Evolutionary conservation across 352 stramenopile species (phyloP).

Genomic region (Phytophthora fragariaefolia): DNA sequence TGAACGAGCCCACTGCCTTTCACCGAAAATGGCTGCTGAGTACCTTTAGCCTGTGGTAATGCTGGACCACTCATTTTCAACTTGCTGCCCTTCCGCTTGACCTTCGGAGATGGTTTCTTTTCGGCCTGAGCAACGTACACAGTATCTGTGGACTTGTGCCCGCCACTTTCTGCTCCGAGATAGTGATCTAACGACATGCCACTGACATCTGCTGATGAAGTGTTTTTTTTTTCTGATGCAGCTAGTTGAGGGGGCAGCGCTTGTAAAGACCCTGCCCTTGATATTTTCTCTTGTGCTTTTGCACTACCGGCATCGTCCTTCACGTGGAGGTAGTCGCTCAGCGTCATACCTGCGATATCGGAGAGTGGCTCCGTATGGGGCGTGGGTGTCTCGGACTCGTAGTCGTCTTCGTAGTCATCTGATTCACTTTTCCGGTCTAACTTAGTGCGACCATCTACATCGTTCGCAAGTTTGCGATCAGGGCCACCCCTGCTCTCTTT

Average conservation of each 20-base stretch:
- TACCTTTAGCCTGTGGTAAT: constrained; percentile 24
- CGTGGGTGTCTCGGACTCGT: constrained; percentile 45
- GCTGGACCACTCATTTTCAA: constrained; percentile 13
- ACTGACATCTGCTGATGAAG: constrained; percentile 39
- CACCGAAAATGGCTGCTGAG: constrained; percentile 29
- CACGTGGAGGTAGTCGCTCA: constrained; percentile 70
- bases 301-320: constrained; percentile 24
- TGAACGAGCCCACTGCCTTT: constrained; percentile 34
- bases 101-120: constrained; percentile 34
- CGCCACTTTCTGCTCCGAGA: constrained; percentile 39
- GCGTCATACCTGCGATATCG: constrained; percentile 51
- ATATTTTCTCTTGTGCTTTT: constrained; percentile 26
- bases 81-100: constrained; percentile 48
- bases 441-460: neutral
- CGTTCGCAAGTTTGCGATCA: neutral
- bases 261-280: constrained; percentile 17
- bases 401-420: constrained; percentile 48
- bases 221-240: constrained; percentile 21
- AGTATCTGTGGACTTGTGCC: constrained; percentile 12
- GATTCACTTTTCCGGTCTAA: constrained; percentile 17
- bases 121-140: constrained; percentile 18
- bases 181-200: constrained; percentile 76
- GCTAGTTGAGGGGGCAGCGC: constrained; percentile 22
- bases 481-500: neutral
- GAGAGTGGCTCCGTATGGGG: constrained; percentile 16